Percentiles rank a stretch among this genome's conserved stretches.
Conservation (phyloP, 2,329 filamentous ascomycete species). For the Helicocarpus griseus region DNA sequence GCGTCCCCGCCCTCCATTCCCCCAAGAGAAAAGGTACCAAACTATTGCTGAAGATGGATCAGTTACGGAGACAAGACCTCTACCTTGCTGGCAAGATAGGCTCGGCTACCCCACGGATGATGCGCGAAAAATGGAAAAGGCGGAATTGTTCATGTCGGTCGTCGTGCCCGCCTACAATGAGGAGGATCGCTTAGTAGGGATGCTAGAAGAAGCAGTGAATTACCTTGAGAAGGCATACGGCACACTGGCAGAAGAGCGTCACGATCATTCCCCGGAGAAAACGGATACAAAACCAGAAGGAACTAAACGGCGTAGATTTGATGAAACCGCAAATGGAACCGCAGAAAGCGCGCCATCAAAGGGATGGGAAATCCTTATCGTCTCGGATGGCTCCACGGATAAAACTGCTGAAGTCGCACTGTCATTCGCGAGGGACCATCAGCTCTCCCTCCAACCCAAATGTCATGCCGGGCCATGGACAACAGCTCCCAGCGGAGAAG, state of each 20-base stretch:
- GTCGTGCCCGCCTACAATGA: constrained; percentile 97
- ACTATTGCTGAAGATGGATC: constrained; percentile 60
- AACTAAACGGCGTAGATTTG: constrained; percentile 19
- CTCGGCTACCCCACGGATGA: constrained; percentile 50
- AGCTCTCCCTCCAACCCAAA: constrained; percentile 40
- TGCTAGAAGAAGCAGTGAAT: constrained; percentile 81
- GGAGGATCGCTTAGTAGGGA: constrained; percentile 67
- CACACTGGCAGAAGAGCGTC: constrained; percentile 23
- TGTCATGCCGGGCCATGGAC: constrained; percentile 45
- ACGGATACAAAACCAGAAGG: constrained; percentile 13
- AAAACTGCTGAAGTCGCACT: constrained; percentile 70
- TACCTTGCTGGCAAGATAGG: constrained; percentile 83
- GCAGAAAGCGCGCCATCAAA: constrained; percentile 26
- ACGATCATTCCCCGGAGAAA: constrained; percentile 4
- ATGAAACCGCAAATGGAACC: constrained; percentile 23
- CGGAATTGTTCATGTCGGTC: constrained; percentile 78
- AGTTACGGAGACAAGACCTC: constrained; percentile 41
- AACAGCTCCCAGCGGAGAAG: constrained; percentile 24
- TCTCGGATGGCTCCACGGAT: constrained; percentile 85
- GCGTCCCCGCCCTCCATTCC: constrained; percentile 60
- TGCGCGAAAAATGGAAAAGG: constrained; percentile 52
- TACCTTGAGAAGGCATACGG: constrained; percentile 75
- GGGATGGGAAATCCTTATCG: constrained; percentile 87
- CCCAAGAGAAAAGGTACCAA: constrained; percentile 76
- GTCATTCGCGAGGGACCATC: constrained; percentile 63